These are phyloP conservation scores for Phaseolus lunatus DNA, from an alignment of 306 rosid species.

Conservation along the genomic window DNA sequence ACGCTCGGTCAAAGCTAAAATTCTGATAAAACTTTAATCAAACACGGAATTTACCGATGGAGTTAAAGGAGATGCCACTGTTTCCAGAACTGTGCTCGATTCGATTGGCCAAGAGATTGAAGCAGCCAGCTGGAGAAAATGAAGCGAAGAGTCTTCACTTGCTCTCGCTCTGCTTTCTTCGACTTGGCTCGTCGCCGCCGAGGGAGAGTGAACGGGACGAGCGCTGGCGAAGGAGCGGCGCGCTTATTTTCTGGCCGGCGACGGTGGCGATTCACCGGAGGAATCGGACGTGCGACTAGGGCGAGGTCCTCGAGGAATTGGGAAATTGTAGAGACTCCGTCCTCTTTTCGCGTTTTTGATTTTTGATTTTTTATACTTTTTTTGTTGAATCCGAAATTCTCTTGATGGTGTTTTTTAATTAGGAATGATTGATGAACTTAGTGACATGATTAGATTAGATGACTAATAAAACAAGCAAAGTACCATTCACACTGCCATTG, in stretches of 20 bases:
- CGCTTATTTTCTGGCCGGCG: not conserved
- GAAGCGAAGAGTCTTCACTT: not conserved
- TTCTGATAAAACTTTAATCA: not conserved
- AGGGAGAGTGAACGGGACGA: not conserved
- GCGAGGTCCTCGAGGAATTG: constrained; percentile 20
- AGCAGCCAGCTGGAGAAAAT: constrained; percentile 1
- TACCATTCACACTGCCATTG: not conserved
- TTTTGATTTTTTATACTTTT: not conserved
- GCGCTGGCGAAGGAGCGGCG: not conserved
- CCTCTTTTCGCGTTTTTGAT: not conserved
- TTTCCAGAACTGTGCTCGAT: constrained; percentile 12
- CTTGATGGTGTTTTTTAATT: not conserved
- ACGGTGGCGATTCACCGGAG: constrained; percentile 40
- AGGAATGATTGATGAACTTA: not conserved
- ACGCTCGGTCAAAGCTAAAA: constrained; percentile 24
- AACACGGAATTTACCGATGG: constrained; percentile 42
- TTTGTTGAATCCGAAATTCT: not conserved
- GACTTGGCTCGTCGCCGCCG: not conserved
- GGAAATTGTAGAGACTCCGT: constrained; percentile 25
- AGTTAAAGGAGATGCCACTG: constrained; percentile 28
- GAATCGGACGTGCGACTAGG: constrained; percentile 36
- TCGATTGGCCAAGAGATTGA: constrained; percentile 11
- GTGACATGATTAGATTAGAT: not conserved
- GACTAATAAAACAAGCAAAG: not conserved
- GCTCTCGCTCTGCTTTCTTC: not conserved